Evolutionary conservation across 345 rosid species (phyloP), one percentile per base, ranked within the genome.

Genomic region (Diplotaxis tenuifolia): DNA sequence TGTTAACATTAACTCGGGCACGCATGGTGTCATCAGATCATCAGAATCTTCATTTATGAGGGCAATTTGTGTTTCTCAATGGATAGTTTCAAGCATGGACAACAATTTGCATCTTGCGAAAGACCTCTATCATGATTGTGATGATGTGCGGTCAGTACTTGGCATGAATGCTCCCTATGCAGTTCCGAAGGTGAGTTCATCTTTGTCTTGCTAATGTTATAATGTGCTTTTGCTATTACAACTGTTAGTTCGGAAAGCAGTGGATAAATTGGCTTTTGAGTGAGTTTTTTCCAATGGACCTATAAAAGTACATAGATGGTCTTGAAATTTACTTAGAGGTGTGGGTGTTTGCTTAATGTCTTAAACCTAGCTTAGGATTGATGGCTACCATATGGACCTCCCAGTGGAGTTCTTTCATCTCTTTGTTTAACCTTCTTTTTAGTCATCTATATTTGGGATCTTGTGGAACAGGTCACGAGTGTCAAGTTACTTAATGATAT

Each of bases 91-190:
- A 18, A 84, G 83, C 82, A 76, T 88, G 84, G 93, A 89, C 80
- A 67, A 79, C 77, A 58, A 79, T 75, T 88, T 94, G 83, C 90
- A 91, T 80, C 77, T 66, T 79, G 88, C 98, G 45, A 83, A 72
- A 62, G 89, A 88, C 54, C 77, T 94, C 68, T 94, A 87, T 79
- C 80, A 86, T 69, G 96, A 91, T 52, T 89, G 93, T 80, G 96
- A 89, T 78, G 81, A 84, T 36, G 95, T 94, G 73, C 88, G 78
- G 62, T 82, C 86, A 28, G 75, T 91, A 65, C 87, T 94, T 23
- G 98, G 98, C 68, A 76, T 80, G 47, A 81, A 73, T 56, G 97
- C 95, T 71, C 97, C 98, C 3, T 94, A 86, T 75, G 85, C 88
- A 67, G 84, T 86, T 81, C 97, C 98, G 53, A 91, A 89, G 98